phyloP scores from a whole-genome alignment of 768 basidiomycete species.

The Mycena floridula region DNA sequence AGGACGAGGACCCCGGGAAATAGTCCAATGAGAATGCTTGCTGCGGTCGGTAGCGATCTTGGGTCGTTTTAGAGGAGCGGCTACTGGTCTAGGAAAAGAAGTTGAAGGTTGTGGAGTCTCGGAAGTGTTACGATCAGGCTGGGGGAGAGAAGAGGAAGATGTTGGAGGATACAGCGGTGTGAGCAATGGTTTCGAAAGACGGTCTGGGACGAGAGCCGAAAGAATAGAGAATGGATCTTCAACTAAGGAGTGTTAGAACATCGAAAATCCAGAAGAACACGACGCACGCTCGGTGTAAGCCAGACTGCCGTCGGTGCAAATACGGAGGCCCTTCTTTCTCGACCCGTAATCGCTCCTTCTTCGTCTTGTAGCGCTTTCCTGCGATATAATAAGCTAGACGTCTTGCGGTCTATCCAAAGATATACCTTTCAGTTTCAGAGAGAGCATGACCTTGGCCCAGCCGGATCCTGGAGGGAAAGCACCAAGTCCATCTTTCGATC shows the following conservation, averaged over 20 bases:
- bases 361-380: conserved; percentile 78
- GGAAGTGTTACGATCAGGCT: conserved; percentile 3
- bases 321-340: conserved; percentile 73
- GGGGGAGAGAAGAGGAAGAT: conserved; percentile 16
- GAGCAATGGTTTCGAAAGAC: conserved; percentile 46
- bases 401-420: not conserved
- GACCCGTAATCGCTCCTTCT: conserved; percentile 73
- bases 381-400: not conserved
- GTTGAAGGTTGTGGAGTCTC: conserved; percentile 15
- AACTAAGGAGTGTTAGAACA: conserved; percentile 35
- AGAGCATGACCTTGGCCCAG: conserved; percentile 68
- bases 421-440: conserved; percentile 71
- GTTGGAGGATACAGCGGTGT: conserved; percentile 50
- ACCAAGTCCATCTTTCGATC: conserved; percentile 68
- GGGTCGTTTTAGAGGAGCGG: conserved; percentile 16
- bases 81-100: conserved; percentile 20
- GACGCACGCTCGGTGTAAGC: conserved; percentile 64
- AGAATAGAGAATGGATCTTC: conserved; percentile 74
- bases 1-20: not conserved
- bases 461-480: conserved; percentile 65
- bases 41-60: conserved; percentile 9
- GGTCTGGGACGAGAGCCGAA: conserved; percentile 56
- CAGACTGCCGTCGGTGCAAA: conserved; percentile 69
- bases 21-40: conserved; percentile 28
- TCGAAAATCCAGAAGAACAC: not conserved